Percentiles rank a stretch among this genome's conserved stretches.
Conservation (phyloP, 2,329 filamentous ascomycete genomes). For the Chrysosporium keratinophilum region DNA sequence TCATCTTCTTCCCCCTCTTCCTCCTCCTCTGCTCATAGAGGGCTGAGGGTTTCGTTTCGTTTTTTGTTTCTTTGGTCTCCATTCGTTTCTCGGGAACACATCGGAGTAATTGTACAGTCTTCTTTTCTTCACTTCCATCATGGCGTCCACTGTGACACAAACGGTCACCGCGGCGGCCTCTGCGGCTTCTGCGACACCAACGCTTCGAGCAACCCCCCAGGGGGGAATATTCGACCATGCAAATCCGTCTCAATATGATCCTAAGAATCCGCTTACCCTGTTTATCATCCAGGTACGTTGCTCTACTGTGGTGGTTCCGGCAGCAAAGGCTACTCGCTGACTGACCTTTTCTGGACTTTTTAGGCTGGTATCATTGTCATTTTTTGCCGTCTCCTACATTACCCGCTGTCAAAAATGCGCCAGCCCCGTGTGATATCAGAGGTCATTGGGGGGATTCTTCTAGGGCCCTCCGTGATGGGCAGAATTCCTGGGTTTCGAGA, state of each 20-base stretch:
- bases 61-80: not conserved
- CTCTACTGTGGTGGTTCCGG: not conserved
- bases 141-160: constrained; percentile 10
- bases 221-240: constrained; percentile 61
- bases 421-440: constrained; percentile 78
- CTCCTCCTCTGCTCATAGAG: not conserved
- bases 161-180: constrained; percentile 9
- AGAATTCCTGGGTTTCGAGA: constrained; percentile 67
- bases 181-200: constrained; percentile 20
- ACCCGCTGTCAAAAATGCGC: constrained; percentile 62
- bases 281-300: constrained; percentile 61
- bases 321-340: not conserved
- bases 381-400: constrained; percentile 64
- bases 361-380: constrained; percentile 64
- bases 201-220: constrained; percentile 41
- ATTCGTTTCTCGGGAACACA: no score
- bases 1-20: not conserved
- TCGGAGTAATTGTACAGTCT: not conserved
- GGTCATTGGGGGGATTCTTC: constrained; percentile 71
- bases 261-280: constrained; percentile 60
- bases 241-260: constrained; percentile 57
- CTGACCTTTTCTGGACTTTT: not conserved
- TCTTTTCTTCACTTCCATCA: not conserved
- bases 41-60: no score
- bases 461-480: constrained; percentile 82